Base-by-base conservation (phyloP, 2,329 filamentous ascomycete species). In the Pseudogymnoascus sp. region DNA sequence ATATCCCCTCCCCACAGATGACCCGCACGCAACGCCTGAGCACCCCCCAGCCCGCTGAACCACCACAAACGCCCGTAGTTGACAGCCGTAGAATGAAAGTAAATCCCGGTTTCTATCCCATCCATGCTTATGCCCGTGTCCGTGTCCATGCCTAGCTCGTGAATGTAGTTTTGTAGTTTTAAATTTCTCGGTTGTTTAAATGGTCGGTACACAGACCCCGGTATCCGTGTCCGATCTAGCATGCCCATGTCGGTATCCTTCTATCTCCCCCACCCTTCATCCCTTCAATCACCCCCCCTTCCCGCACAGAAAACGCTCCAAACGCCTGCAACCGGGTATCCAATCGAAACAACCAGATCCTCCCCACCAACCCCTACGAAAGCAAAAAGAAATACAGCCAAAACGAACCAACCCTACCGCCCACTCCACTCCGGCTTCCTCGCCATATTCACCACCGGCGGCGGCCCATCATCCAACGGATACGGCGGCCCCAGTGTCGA, bases 391-490 rank as follows among this genome's bases (percentile, higher is more conserved):
- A 16, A 7, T 39, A 39, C n/a, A 39, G 5, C 36, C 36, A 3
- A 11, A 35, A 33, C 36, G 2, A 36, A 36, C 35, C 12, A 14
- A 7, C 16, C 16, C 22, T 45, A 45, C 41, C 22, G 1, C 41
- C 41, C 41, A 45, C 14, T 45, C 41, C 41, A 45, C 52, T 72
- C 67, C 7, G 93, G 93, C 74, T 97, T 97, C 68, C 87, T 85
- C 49, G 89, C 86, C 82, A 91, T 89, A 70, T 96, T 95, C 6
- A 95, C 91, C 5, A 84, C 80, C 2, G 93, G 93, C 16, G 93
- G 92, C 28, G 89, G 87, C 25, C 88, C 89, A 69, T 95, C 89
- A 52, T 86, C 87, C 58, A 90, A 76, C 0, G 93, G 93, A 73
- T 97, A 97, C 0, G 92, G 92, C 35, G 90, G 81, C 7, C 78